Evolutionary conservation across 805 yeast genomes (phyloP).

Genomic region (Phaffomyces thermotolerans): DNA sequence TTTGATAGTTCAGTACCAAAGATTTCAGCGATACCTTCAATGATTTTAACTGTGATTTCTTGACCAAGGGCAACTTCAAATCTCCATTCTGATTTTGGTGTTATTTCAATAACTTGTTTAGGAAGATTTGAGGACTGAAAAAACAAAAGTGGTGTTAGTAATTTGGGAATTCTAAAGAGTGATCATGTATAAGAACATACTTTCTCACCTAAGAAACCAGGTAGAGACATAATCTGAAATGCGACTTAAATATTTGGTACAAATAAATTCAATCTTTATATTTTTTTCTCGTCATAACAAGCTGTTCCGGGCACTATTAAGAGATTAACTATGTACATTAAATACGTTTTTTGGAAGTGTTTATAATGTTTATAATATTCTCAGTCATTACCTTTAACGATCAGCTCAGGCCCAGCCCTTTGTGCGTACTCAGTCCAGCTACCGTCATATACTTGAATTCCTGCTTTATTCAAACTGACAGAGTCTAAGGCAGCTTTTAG

Average conservation of each 20-base stretch:
- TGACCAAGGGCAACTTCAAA: conserved; percentile 55
- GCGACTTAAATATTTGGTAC: not conserved
- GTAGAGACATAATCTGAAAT: conserved; percentile 4
- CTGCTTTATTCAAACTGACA: conserved; percentile 38
- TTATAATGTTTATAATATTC: no score
- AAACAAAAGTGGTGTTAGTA: not conserved
- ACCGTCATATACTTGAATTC: conserved; percentile 70
- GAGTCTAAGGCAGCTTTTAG: conserved; percentile 65
- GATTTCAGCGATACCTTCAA: conserved; percentile 75
- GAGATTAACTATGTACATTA: not conserved
- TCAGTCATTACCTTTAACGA: conserved; percentile 33
- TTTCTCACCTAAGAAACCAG: conserved; percentile 5
- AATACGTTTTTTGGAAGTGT: no score
- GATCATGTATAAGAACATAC: not conserved
- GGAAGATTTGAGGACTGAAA: not conserved
- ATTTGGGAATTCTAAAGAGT: no score
- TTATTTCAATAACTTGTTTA: conserved; percentile 15
- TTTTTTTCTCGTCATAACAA: not conserved
- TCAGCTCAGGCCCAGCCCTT: conserved; percentile 51
- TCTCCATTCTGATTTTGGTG: conserved; percentile 60
- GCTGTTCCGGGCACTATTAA: not conserved
- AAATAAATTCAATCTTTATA: not conserved
- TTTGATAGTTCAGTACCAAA: conserved; percentile 89
- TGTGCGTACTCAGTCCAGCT: conserved; percentile 87
- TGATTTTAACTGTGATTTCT: conserved; percentile 42